Base-by-base conservation (phyloP, 2,329 filamentous ascomycete genomes). In the Fusarium sp. region DNA sequence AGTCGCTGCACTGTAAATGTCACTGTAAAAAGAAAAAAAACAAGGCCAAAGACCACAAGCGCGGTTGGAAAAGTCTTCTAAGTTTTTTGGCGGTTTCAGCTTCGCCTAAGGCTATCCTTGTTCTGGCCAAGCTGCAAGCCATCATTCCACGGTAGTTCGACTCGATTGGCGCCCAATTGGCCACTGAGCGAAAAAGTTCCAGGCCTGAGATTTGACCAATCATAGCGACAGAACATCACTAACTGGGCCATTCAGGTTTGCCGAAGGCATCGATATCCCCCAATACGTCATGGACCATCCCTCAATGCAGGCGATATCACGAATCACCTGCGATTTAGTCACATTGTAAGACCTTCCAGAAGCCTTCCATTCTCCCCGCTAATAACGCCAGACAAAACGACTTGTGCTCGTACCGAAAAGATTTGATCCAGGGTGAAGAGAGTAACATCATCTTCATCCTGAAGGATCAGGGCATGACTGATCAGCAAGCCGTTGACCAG, bases 361-460 rank as follows among this genome's bases (percentile, higher is more conserved):
- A 20, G 8, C n/a, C 24, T 17, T 28, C 39, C 54, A 35, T 57
- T 18, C 3, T 15, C 28, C 28, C 31, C 28, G 3, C 64, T 69
- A 17, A 69, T 6, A 9, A n/a, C 14, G 6, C 1, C n/a, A 69
- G 66, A 15, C 66, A 69, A 63, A 69, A 70, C 13, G 67, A 70
- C n/a, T 22, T 70, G 12, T 70, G 66, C 18, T 70, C 67, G 4
- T 70, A 70, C 15, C 66, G 67, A 26, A 70, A 70, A 24, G 67
- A 70, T 33, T 60, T 70, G 0, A 58, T 70, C 20, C 59, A 70
- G 11, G 67, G 67, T 17, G 67, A 70, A 13, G 67, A 70, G 1
- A 70, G 67, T 13, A 70, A 70, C 31, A 70, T 70, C 20, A 70
- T 70, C 31, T 70, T 70, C 15, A 70, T 70, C 36, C 38, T 70